Conservation (phyloP, 2,329 filamentous ascomycete genomes). For the Cryphonectria nitschkei region DNA sequence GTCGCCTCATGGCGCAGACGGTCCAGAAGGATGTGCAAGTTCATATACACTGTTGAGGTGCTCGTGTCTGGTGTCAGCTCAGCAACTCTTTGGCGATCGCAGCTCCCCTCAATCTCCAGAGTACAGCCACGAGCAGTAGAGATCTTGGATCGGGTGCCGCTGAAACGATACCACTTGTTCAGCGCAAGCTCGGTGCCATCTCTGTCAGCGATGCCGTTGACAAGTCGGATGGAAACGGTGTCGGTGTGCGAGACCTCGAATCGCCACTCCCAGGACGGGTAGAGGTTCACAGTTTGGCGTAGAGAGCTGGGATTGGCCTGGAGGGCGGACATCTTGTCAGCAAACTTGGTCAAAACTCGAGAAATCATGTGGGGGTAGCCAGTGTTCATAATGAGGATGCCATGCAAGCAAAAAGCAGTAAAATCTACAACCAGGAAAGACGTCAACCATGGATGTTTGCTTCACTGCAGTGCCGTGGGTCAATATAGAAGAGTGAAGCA, state of each 20-base stretch:
- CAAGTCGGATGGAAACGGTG: conserved; percentile 59
- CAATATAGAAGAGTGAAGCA: background rate
- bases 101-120: conserved; percentile 72
- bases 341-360: background rate
- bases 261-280: conserved; percentile 74
- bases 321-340: conserved; percentile 24
- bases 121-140: conserved; percentile 91
- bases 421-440: background rate
- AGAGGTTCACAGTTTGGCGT: conserved; percentile 53
- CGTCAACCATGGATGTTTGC: background rate
- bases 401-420: background rate
- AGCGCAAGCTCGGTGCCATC: conserved; percentile 92
- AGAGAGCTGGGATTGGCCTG: conserved; percentile 46
- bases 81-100: conserved; percentile 54
- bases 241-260: conserved; percentile 67
- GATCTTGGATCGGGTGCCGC: conserved; percentile 82
- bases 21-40: conserved; percentile 86
- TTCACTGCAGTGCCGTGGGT: background rate
- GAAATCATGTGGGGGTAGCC: background rate
- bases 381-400: background rate
- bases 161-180: conserved; percentile 79
- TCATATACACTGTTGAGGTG: conserved; percentile 78
- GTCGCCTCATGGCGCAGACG: conserved; percentile 65
- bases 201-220: conserved; percentile 84
- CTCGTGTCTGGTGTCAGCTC: conserved; percentile 74